Conservation (phyloP, 495 filamentous ascomycete genomes). For the Tuber brumale region DNA sequence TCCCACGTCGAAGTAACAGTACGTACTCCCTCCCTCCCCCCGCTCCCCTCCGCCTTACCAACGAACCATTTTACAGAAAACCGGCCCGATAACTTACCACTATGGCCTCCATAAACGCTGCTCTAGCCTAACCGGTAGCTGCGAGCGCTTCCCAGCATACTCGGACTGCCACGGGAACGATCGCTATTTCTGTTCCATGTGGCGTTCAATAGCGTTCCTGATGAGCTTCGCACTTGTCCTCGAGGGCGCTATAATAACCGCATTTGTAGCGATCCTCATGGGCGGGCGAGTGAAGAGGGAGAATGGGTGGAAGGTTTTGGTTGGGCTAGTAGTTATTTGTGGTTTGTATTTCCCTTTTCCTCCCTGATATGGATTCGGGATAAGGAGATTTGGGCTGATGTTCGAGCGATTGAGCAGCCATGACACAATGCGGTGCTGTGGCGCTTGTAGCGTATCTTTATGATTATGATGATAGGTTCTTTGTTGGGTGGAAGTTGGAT, state of each 20-base stretch:
- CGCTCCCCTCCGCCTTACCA: slow-evolving; percentile 29
- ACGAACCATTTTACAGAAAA: slow-evolving; percentile 48
- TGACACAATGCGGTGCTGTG: slow-evolving; percentile 27
- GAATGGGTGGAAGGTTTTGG: slow-evolving; percentile 69
- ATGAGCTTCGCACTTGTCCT: slow-evolving; percentile 74
- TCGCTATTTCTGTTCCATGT: slow-evolving; percentile 82
- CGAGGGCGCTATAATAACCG: slow-evolving; percentile 66
- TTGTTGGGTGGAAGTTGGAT: slow-evolving; percentile 75
- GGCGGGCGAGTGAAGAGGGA: slow-evolving; percentile 72
- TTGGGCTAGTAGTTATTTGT: slow-evolving; percentile 58
- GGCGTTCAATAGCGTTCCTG: slow-evolving; percentile 78
- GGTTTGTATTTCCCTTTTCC: slow-evolving; percentile 52
- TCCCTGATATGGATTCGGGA: background rate
- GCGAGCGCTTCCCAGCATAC: slow-evolving; percentile 52
- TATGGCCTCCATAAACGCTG: slow-evolving; percentile 78
- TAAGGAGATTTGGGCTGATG: slow-evolving; percentile 1
- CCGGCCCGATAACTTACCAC: slow-evolving; percentile 46
- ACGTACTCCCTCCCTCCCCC: slow-evolving; percentile 16
- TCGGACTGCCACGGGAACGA: slow-evolving; percentile 64
- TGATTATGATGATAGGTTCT: slow-evolving; percentile 79
- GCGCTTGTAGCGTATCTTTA: slow-evolving; percentile 64
- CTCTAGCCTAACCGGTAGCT: slow-evolving; percentile 45
- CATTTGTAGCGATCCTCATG: slow-evolving; percentile 63
- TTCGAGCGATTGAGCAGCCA: background rate
- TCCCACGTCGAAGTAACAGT: slow-evolving; percentile 61